Evolutionary conservation across 352 stramenopile genomes (phyloP).

Genomic region (Phytophthora vignae): DNA sequence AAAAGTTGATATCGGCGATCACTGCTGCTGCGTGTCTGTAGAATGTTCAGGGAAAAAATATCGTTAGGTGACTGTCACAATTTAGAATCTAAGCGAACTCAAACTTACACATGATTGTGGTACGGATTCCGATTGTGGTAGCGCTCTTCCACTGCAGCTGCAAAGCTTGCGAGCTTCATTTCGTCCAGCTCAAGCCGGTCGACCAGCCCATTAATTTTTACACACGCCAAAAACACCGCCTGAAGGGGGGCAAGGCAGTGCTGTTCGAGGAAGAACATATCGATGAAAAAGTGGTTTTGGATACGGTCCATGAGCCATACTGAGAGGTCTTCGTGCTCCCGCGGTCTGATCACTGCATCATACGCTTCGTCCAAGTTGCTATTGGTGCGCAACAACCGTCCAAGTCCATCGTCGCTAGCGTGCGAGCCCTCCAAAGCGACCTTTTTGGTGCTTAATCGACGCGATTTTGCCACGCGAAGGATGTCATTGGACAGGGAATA

Average conservation of each 20-base stretch:
- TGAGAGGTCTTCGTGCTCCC: constrained; percentile 42
- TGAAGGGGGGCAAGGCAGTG: constrained; percentile 52
- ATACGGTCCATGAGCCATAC: constrained; percentile 62
- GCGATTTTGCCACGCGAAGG: constrained; percentile 46
- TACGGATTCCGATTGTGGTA: constrained; percentile 76
- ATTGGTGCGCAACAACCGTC: constrained; percentile 14
- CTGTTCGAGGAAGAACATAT: constrained; percentile 72
- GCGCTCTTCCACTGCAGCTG: constrained; percentile 61
- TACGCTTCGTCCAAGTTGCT: constrained; percentile 17
- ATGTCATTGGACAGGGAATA: constrained; percentile 44
- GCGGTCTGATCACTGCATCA: constrained; percentile 7
- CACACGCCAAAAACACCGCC: constrained; percentile 61
- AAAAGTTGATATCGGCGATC: constrained; percentile 73
- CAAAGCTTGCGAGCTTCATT: constrained; percentile 53
- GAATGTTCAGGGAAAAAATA: too few relatives aligned
- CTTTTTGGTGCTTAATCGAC: constrained; percentile 45
- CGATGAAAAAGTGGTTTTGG: constrained; percentile 66
- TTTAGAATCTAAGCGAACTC: not conserved
- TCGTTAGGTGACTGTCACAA: too few relatives aligned
- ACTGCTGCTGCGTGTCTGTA: constrained; percentile 68
- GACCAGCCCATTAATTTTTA: constrained; percentile 64
- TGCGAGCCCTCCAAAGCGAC: constrained; percentile 14
- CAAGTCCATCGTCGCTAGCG: constrained; percentile 35
- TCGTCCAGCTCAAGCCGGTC: constrained; percentile 57
- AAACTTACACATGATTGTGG: constrained; percentile 71